Evolutionary conservation across 371 early-diverging fungal species (phyloP).

Genomic region (Thermomucor indicae-seudaticae): DNA sequence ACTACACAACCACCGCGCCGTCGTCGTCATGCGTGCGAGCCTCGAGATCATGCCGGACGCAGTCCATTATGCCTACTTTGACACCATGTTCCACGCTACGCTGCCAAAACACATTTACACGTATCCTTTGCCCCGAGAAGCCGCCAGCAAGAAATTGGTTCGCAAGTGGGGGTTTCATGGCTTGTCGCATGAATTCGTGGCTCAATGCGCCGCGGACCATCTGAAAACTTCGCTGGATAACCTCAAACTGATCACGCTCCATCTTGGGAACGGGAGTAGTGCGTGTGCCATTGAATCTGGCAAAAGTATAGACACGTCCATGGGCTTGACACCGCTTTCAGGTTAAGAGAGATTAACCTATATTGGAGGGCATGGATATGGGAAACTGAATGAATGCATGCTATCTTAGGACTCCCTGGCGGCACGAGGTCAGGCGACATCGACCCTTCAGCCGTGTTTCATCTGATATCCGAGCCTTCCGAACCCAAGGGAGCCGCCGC

Average conservation of each 20-base stretch:
- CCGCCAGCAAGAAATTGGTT: slow-evolving; percentile 10
- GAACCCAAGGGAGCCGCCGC: neutral
- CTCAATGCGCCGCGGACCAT: slow-evolving; percentile 6
- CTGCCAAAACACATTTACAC: slow-evolving; percentile 22
- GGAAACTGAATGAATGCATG: neutral
- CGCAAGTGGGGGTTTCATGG: slow-evolving; percentile 40
- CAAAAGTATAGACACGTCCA: slow-evolving; percentile 27
- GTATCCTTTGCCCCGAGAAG: slow-evolving; percentile 30
- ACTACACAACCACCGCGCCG: slow-evolving; percentile 31
- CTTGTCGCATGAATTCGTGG: slow-evolving; percentile 22
- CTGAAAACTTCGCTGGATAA: slow-evolving; percentile 10
- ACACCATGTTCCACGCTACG: slow-evolving; percentile 32
- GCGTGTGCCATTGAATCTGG: slow-evolving; percentile 29
- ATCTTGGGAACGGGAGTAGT: slow-evolving; percentile 31
- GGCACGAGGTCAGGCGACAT: slow-evolving; percentile 23
- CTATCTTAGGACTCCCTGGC: slow-evolving; percentile 10
- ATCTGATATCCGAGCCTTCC: slow-evolving; percentile 11
- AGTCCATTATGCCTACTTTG: slow-evolving; percentile 29
- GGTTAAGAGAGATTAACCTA: neutral
- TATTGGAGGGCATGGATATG: neutral
- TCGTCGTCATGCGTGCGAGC: slow-evolving; percentile 18
- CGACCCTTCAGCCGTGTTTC: slow-evolving; percentile 35
- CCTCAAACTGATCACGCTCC: slow-evolving; percentile 24
- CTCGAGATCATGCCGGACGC: slow-evolving; percentile 9
- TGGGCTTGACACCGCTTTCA: slow-evolving; percentile 36